These are phyloP conservation scores for Penicillium egyptiacum DNA, from an alignment of 495 filamentous ascomycete species.

Conservation along the genomic window DNA sequence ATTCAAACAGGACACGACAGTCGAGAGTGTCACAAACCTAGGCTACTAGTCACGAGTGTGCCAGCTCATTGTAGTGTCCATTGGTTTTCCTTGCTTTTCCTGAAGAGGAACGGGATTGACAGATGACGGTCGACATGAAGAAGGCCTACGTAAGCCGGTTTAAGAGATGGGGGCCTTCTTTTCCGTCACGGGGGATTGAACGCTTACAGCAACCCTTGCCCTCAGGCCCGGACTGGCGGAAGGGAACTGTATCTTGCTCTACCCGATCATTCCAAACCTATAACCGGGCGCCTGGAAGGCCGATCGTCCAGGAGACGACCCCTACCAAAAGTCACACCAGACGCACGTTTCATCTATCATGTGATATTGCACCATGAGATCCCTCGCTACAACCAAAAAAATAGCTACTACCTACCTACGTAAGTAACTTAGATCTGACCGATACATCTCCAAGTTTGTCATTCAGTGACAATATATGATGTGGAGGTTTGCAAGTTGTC, in stretches of 20 bases:
- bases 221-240: slow-evolving; percentile 23
- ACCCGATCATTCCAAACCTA: slow-evolving; percentile 9
- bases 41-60: slow-evolving; percentile 29
- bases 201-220: slow-evolving; percentile 7
- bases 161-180: neutral
- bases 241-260: slow-evolving; percentile 5
- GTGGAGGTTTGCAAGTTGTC: neutral
- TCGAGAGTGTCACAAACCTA: slow-evolving; percentile 27
- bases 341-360: slow-evolving; percentile 32
- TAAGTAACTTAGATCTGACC: neutral
- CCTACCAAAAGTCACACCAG: slow-evolving; percentile 19
- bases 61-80: slow-evolving; percentile 24
- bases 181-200: slow-evolving; percentile 12
- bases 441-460: neutral
- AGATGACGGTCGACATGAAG: slow-evolving; percentile 4
- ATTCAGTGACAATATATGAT: neutral
- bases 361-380: slow-evolving; percentile 21
- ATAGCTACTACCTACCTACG: neutral
- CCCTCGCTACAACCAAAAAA: neutral
- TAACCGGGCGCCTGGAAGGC: slow-evolving; percentile 20
- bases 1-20: slow-evolving; percentile 23
- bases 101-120: neutral
- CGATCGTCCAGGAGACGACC: slow-evolving; percentile 14
- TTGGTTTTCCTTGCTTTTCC: slow-evolving; percentile 1
- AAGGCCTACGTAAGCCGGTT: neutral